Conservation (phyloP, 805 yeast species). For the Lipomyces oligophaga region DNA sequence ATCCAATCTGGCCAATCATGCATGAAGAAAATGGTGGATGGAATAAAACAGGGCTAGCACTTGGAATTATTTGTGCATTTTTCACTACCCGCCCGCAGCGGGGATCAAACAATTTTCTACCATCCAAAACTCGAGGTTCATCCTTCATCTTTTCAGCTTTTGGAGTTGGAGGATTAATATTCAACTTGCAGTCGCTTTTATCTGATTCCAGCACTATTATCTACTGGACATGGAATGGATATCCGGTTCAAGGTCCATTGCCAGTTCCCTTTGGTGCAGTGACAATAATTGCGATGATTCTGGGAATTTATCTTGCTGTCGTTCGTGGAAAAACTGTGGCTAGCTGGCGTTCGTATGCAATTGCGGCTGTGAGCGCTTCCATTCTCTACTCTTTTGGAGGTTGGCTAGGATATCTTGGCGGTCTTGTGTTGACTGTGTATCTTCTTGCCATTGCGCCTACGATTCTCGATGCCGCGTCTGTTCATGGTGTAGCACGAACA, state of each 20-base stretch:
- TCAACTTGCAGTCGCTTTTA: constrained; percentile 66
- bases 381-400: constrained; percentile 52
- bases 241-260: constrained; percentile 77
- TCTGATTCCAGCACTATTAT: constrained; percentile 82
- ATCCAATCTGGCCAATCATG: constrained; percentile 97
- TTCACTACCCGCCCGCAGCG: constrained; percentile 48
- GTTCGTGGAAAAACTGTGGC: constrained; percentile 15
- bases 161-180: constrained; percentile 76
- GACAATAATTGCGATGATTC: constrained; percentile 54
- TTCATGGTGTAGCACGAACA: constrained; percentile 50
- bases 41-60: constrained; percentile 61
- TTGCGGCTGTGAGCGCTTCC: constrained; percentile 50
- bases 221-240: constrained; percentile 97
- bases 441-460: constrained; percentile 35
- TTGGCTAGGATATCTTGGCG: constrained; percentile 77
- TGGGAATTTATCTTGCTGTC: constrained; percentile 53
- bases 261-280: constrained; percentile 78
- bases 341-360: constrained; percentile 38
- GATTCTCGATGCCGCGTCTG: constrained; percentile 46
- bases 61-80: constrained; percentile 55
- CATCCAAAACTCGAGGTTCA: constrained; percentile 20
- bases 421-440: constrained; percentile 58
- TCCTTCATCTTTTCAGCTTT: constrained; percentile 47
- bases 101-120: constrained; percentile 15
- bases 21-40: constrained; percentile 80